Evolutionary conservation across 2,329 filamentous ascomycete genomes (phyloP), one percentile per base, ranked within the genome.

Genomic region (Apiospora arundinis): DNA sequence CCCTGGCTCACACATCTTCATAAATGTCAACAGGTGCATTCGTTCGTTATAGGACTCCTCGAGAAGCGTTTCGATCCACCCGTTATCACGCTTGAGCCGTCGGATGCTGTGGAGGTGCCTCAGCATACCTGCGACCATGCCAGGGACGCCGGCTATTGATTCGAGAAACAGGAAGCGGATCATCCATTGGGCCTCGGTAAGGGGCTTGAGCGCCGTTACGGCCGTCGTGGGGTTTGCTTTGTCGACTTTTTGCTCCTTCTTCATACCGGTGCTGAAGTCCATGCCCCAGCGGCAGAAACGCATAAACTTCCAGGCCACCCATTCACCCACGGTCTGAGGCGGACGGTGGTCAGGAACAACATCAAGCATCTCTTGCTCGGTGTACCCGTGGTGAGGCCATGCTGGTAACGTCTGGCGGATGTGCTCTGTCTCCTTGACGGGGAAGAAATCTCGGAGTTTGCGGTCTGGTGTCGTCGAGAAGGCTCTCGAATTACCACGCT

Each of bases 111-210:
- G 91, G 48, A 98, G 87, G 82, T 99, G 96, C 45, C 96, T 88
- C 21, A 98, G 86, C 93, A 97, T 98, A 28, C 95, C 96, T 0
- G 92, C 96, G 0, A 98, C 95, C 94, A 98, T 98, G 9, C 96
- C 96, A 0, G 96, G 96, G 0, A 98, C 96, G 45, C 95, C 96
- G 16, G 96, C 96, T 49, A 99, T 94, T 67, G 92, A 95, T 82
- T 99, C 96, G 45, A 99, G 88, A 82, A 99, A 99, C 76, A 99
- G 89, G 79, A 97, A 95, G 8, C 95, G 89, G 67, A 93, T 89
- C 76, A 98, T 85, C 92, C 96, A 99, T 83, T 98, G 96, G 6
- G 91, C 86, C 80, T 97, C 95, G 0, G 90, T 96, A 86, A 97
- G 77, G 80, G 91, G 83, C 85, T 89, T 83, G 69, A 89, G 78